A percentile compares a stretch with the other conserved stretches of the same genome.
phyloP scores from a whole-genome alignment of 495 filamentous ascomycete species.

The Chaetomidium leptoderma region DNA sequence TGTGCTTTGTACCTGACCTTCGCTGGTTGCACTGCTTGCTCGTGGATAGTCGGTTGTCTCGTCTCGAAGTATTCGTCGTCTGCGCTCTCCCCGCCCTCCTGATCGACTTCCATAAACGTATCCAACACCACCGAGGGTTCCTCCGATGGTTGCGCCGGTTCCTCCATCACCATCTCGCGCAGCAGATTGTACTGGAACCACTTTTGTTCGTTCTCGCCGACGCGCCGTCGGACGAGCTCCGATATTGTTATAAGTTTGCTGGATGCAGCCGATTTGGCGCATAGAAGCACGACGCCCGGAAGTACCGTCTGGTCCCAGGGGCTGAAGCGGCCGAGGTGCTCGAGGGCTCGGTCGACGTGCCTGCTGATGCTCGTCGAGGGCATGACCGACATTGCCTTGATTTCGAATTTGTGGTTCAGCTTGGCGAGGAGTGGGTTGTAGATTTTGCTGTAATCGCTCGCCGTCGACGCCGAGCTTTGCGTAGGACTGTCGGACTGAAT shows the following conservation, averaged over 20 bases:
- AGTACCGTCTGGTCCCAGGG: slow-evolving; percentile 28
- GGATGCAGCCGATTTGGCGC: slow-evolving; percentile 49
- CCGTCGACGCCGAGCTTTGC: slow-evolving; percentile 8
- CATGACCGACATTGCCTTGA: slow-evolving; percentile 46
- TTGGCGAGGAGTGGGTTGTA: slow-evolving; percentile 29
- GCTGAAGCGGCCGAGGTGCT: slow-evolving; percentile 37
- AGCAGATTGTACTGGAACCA: slow-evolving; percentile 62
- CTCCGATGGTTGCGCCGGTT: slow-evolving; percentile 21
- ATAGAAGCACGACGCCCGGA: slow-evolving; percentile 41
- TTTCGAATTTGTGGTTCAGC: slow-evolving; percentile 33
- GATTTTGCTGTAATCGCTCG: slow-evolving; percentile 20
- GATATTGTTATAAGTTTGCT: slow-evolving; percentile 60
- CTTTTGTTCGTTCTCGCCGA: slow-evolving; percentile 46
- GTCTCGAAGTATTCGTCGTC: slow-evolving; percentile 54
- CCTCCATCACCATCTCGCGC: slow-evolving; percentile 32
- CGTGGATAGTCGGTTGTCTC: slow-evolving; percentile 46
- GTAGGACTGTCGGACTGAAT: not conserved
- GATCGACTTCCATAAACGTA: slow-evolving; percentile 30
- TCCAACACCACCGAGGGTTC: slow-evolving; percentile 38
- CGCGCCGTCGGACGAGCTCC: slow-evolving; percentile 59
- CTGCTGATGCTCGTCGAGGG: slow-evolving; percentile 54
- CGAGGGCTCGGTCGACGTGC: slow-evolving; percentile 46
- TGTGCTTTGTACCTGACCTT: slow-evolving; percentile 35
- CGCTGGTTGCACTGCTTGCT: slow-evolving; percentile 36
- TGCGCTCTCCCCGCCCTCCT: slow-evolving; percentile 25